Evolutionary conservation across 371 early-diverging fungal species (phyloP).

Genomic region (Syncephalis plumigaleata): DNA sequence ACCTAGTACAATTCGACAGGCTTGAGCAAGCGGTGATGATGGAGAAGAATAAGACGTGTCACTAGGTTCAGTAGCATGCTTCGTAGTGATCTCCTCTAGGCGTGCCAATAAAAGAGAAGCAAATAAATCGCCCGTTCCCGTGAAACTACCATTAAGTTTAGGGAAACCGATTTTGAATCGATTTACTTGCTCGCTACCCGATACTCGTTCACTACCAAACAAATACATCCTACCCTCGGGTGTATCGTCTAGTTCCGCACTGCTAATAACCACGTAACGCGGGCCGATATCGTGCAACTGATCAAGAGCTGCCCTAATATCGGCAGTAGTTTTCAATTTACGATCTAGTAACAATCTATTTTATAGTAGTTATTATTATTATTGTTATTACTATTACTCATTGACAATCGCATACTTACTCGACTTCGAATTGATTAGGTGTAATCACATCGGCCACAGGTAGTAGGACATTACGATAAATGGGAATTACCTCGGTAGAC

Average conservation of each 20-base stretch:
- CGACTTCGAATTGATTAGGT: conserved; percentile 89
- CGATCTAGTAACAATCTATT: conserved; percentile 44
- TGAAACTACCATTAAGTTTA: conserved; percentile 55
- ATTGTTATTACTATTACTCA: background rate
- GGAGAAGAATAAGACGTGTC: too few species aligned
- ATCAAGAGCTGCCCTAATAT: conserved; percentile 29
- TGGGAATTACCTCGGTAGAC: conserved; percentile 50
- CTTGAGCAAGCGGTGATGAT: too few species aligned
- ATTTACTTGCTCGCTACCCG: conserved; percentile 6
- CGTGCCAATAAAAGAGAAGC: conserved; percentile 55
- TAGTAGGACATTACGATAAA: conserved; percentile 49
- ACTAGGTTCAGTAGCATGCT: too few species aligned
- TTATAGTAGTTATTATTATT: background rate
- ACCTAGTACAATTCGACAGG: too few species aligned
- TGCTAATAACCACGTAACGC: conserved; percentile 60
- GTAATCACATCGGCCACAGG: conserved; percentile 57
- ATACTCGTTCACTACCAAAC: conserved; percentile 11
- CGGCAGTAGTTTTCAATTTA: conserved; percentile 24
- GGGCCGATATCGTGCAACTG: conserved; percentile 49
- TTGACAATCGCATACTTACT: conserved; percentile 23
- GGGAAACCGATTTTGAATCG: conserved; percentile 56
- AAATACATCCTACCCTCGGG: conserved; percentile 4
- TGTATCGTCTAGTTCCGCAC: conserved; percentile 11
- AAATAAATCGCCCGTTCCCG: conserved; percentile 88
- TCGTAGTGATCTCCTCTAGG: background rate